Percentiles rank a stretch among this genome's conserved stretches.
phyloP scores from a whole-genome alignment of 2,329 filamentous ascomycete species.

The Aspergillus latus region DNA sequence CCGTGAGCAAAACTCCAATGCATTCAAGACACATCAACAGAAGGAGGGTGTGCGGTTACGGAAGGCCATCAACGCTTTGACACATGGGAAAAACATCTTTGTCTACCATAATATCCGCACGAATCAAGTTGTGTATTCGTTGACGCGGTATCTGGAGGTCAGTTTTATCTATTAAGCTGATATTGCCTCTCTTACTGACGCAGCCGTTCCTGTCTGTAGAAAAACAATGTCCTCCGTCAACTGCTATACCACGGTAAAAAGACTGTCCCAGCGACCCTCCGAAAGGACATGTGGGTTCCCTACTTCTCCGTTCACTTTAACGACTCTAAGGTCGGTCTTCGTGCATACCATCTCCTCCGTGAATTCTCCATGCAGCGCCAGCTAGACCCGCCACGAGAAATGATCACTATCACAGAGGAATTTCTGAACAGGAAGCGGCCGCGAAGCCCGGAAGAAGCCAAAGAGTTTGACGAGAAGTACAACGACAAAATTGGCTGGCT shows the following conservation, averaged over 20 bases:
- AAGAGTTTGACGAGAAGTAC: conserved; percentile 43
- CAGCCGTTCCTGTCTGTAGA: conserved; percentile 35
- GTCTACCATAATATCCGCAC: conserved; percentile 62
- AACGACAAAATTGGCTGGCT: conserved; percentile 44
- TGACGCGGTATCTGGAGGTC: conserved; percentile 58
- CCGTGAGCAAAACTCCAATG: conserved; percentile 42
- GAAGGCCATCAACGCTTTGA: conserved; percentile 48
- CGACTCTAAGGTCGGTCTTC: conserved; percentile 50
- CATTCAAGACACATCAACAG: conserved; percentile 39
- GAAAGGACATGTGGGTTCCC: conserved; percentile 63
- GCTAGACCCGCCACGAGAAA: conserved; percentile 47
- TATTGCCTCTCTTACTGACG: background rate
- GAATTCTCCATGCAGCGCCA: conserved; percentile 62
- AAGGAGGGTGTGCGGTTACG: conserved; percentile 42
- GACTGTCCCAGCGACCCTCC: conserved; percentile 56
- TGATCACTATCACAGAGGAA: conserved; percentile 48
- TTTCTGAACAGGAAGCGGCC: conserved; percentile 42
- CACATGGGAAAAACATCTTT: conserved; percentile 61
- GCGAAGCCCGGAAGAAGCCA: conserved; percentile 38
- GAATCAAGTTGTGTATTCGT: conserved; percentile 64
- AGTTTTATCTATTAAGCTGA: conserved; percentile 17
- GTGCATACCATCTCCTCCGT: conserved; percentile 58
- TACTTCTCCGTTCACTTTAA: conserved; percentile 60
- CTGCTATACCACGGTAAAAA: conserved; percentile 65
- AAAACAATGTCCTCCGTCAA: conserved; percentile 55